These are phyloP conservation scores for Aschersonia sp. DNA, from an alignment of 2,329 filamentous ascomycete species.

Conservation along the genomic window DNA sequence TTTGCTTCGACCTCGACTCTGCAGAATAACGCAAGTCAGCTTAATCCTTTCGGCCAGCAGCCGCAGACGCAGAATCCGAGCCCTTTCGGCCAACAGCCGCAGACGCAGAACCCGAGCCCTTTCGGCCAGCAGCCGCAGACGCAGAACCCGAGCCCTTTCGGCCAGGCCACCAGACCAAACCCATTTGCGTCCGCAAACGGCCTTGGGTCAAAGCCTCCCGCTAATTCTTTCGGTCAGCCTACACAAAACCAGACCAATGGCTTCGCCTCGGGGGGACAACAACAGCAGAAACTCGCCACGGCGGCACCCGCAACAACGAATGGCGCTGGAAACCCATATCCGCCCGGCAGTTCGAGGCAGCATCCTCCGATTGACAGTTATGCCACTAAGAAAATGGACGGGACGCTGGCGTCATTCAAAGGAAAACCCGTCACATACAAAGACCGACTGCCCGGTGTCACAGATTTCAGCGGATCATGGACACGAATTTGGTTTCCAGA, in stretches of 20 bases:
- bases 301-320: background rate
- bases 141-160: slow-evolving; percentile 2
- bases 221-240: slow-evolving; percentile 11
- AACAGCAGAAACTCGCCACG: slow-evolving; percentile 5
- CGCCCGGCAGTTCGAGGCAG: slow-evolving; percentile 25
- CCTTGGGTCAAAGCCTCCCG: background rate
- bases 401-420: slow-evolving; percentile 44
- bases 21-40: background rate
- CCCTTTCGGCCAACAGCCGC: too few relatives aligned
- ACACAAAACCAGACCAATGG: too few relatives aligned
- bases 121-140: slow-evolving; percentile 5
- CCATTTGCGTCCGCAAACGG: background rate
- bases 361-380: slow-evolving; percentile 31
- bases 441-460: slow-evolving; percentile 29
- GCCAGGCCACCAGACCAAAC: background rate
- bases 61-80: background rate
- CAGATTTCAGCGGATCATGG: slow-evolving; percentile 37
- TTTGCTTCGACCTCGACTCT: too few relatives aligned
- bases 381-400: slow-evolving; percentile 23
- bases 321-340: slow-evolving; percentile 22
- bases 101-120: background rate
- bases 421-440: slow-evolving; percentile 48
- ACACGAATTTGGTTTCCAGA: slow-evolving; percentile 60
- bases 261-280: slow-evolving; percentile 9
- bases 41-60: slow-evolving; percentile 13